A percentile compares a stretch with the other conserved stretches of the same genome.
These are phyloP conservation scores for Hypocreales sp. DNA, from an alignment of 2,329 filamentous ascomycete genomes.

Conservation along the genomic window DNA sequence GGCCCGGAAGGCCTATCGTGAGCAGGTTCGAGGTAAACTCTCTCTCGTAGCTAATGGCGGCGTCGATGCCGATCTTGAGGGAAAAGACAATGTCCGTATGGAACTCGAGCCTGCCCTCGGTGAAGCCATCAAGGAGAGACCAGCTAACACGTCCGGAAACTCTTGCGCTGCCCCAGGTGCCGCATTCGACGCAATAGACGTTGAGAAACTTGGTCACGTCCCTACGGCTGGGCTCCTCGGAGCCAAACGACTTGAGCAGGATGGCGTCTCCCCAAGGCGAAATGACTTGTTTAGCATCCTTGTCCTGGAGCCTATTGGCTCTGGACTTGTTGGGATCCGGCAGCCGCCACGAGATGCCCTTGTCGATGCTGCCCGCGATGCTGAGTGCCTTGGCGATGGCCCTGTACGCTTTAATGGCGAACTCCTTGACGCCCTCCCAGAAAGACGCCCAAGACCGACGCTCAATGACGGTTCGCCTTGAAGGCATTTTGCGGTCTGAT, in stretches of 20 bases:
- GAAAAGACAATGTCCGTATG: slow-evolving; percentile 9
- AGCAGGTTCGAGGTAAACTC: slow-evolving; percentile 9
- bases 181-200: slow-evolving; percentile 16
- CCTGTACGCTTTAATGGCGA: background rate
- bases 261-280: slow-evolving; percentile 15
- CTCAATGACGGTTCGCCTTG: too few species aligned
- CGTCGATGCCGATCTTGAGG: slow-evolving; percentile 16
- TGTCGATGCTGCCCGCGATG: slow-evolving; percentile 5
- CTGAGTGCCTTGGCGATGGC: slow-evolving; percentile 1
- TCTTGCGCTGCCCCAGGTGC: slow-evolving; percentile 10
- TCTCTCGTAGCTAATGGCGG: slow-evolving; percentile 7
- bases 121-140: slow-evolving; percentile 10
- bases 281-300: slow-evolving; percentile 6
- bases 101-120: slow-evolving; percentile 10
- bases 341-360: slow-evolving; percentile 7
- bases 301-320: slow-evolving; percentile 6
- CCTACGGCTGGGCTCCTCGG: slow-evolving; percentile 2
- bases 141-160: slow-evolving; percentile 12
- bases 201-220: slow-evolving; percentile 7
- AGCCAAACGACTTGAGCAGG: slow-evolving; percentile 12
- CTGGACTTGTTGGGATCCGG: slow-evolving; percentile 4
- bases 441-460: background rate
- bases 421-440: background rate
- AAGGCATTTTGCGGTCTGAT: background rate
- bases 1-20: slow-evolving; percentile 9